A percentile compares a stretch with the other conserved stretches of the same genome.
Evolutionary conservation across 768 basidiomycete genomes (phyloP).

Genomic region (Clitopilus hobsonii): DNA sequence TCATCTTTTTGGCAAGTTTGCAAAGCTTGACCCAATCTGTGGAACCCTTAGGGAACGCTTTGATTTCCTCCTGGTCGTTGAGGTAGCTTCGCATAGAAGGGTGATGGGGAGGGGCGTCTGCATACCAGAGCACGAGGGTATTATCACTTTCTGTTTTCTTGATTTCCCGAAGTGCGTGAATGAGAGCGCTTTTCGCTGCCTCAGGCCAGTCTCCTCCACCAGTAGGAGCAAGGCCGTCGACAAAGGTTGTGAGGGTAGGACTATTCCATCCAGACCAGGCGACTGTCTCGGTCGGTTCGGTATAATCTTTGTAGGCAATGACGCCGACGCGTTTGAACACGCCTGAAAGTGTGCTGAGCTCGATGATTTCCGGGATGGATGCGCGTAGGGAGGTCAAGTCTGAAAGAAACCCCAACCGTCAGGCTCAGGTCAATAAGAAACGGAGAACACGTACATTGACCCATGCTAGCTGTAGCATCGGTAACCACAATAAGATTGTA

Average conservation of each 20-base stretch:
- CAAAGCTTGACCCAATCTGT: neutral
- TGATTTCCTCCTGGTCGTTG: neutral
- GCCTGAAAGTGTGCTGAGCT: neutral
- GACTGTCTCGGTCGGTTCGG: neutral
- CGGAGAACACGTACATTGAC: neutral
- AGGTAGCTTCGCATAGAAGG: neutral
- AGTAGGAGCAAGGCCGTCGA: neutral
- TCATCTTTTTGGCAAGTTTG: neutral
- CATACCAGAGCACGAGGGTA: neutral
- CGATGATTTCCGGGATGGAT: neutral
- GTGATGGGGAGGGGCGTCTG: neutral
- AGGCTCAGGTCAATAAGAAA: neutral
- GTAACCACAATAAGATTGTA: neutral
- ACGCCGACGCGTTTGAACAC: neutral
- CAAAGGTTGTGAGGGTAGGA: neutral
- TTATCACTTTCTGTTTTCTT: neutral
- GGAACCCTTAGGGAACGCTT: neutral
- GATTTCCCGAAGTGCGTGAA: neutral
- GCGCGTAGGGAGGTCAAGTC: neutral
- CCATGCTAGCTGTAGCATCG: neutral
- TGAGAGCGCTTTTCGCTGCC: neutral
- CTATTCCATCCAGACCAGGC: neutral
- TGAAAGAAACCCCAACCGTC: neutral
- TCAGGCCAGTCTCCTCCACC: neutral
- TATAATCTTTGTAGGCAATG: neutral